Evolutionary conservation across 1,284 basidiomycete genomes (phyloP).

Genomic region (Inonotus obliquus): DNA sequence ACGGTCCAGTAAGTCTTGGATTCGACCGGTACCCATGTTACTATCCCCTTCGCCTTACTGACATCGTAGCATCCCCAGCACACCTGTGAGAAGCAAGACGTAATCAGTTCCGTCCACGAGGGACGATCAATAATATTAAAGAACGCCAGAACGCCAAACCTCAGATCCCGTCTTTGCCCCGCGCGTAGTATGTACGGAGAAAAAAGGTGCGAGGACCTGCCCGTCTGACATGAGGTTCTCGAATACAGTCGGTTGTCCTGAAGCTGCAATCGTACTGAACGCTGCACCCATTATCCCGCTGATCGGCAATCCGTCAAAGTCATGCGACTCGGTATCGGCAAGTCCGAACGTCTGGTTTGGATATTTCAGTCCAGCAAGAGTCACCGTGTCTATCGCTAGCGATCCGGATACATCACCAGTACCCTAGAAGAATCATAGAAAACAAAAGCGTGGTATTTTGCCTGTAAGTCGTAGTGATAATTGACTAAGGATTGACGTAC

Average conservation of each 20-base stretch:
- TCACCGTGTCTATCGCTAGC: slow-evolving; percentile 44
- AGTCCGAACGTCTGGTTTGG: slow-evolving; percentile 46
- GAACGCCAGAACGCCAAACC: slow-evolving; percentile 21
- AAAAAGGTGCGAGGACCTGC: slow-evolving; percentile 42
- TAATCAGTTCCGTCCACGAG: background rate
- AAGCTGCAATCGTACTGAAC: slow-evolving; percentile 48
- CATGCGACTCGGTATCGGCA: slow-evolving; percentile 36
- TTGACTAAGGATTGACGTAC: slow-evolving; percentile 35
- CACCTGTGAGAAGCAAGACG: slow-evolving; percentile 31
- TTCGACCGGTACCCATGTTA: slow-evolving; percentile 49
- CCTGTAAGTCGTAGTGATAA: slow-evolving; percentile 13
- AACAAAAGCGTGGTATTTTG: background rate
- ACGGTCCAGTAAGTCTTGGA: slow-evolving; percentile 58
- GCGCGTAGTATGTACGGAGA: slow-evolving; percentile 54
- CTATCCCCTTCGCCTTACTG: slow-evolving; percentile 40
- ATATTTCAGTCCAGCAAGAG: slow-evolving; percentile 40
- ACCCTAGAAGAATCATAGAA: slow-evolving; percentile 32
- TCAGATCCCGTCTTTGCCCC: slow-evolving; percentile 43
- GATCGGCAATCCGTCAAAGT: slow-evolving; percentile 41
- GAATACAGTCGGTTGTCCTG: slow-evolving; percentile 48
- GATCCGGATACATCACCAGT: slow-evolving; percentile 44
- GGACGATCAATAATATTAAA: background rate
- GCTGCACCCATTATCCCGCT: slow-evolving; percentile 56
- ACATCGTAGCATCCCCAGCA: slow-evolving; percentile 57
- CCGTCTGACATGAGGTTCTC: slow-evolving; percentile 50